Base-by-base conservation (phyloP, 805 yeast genomes). In the Candida incommunis region DNA sequence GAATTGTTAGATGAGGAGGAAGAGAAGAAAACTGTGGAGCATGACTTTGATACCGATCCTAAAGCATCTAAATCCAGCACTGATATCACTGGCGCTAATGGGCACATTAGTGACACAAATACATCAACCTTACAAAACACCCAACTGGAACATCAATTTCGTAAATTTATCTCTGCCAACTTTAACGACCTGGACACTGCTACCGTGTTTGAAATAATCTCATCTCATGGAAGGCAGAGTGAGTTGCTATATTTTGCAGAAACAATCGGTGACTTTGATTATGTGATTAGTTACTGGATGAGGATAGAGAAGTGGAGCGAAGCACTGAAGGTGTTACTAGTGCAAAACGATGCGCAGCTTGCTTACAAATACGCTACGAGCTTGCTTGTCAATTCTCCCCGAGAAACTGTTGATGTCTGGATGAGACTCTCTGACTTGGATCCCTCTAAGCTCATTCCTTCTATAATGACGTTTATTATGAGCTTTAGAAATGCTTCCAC, bases 331-430 rank as follows among this genome's bases (percentile, higher is more conserved):
- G 72, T 77, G 0, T 52, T 81, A 31, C 48, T 59, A 3, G 51
- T 45, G 34, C 70, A 70, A 45, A 69, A 70, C 35, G 71, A 72
- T 35, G 64, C 70, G 0, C 57, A 63, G 0, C 56, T 75, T 5
- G 71, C 82, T 3, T 84, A 86, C 62, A 72, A 74, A 49, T 77
- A 78, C 48, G 71, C 96, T 0, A 77, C 81, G 0, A 78, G 78
- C 0, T 60, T 92, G 31, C 59, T 92, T 43, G 66, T 77, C 2
- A 82, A 83, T 52, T 63, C 72, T 13, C 88, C 98, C 0, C 66
- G 65, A 23, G 71, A 69, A 11, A 85, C 95, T 0, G 76, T 84
- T 1, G 81, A 80, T 43, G 69, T 83, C 0, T 92, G 96, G 96
- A 71, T 83, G 55, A 71, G 78, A 43, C 55, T 67, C 43, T 54